Evolutionary conservation across 495 filamentous ascomycete species (phyloP).

Genomic region (Penicillium silybi): DNA sequence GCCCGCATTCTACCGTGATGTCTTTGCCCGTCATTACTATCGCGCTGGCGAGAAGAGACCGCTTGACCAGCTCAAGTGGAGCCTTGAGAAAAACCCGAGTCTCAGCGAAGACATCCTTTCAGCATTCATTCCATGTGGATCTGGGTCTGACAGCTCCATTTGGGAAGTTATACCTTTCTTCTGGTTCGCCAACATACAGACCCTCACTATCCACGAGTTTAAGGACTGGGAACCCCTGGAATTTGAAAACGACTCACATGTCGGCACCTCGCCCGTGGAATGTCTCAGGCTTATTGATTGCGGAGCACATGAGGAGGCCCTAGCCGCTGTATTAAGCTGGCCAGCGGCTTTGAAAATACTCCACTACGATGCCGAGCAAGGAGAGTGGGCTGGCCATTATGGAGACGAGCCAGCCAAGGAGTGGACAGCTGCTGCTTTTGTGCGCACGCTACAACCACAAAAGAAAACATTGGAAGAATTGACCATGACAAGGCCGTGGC

Average conservation of each 20-base stretch:
- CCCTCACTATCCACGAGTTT: constrained; percentile 1
- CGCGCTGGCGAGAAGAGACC: neutral
- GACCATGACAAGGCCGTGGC: constrained; percentile 4
- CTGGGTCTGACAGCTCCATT: neutral
- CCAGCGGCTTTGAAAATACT: constrained; percentile 14
- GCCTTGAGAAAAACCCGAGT: neutral
- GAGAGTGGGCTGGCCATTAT: constrained; percentile 10
- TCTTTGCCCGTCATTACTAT: neutral
- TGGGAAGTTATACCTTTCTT: neutral
- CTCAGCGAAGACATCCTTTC: neutral
- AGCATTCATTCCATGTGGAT: neutral
- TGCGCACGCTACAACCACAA: constrained; percentile 14
- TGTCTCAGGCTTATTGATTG: constrained; percentile 12
- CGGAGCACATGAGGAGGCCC: constrained; percentile 15
- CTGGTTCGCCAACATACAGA: neutral
- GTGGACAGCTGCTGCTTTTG: constrained; percentile 21
- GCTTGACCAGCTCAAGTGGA: neutral
- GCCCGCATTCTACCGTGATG: neutral
- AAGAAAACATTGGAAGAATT: constrained; percentile 13
- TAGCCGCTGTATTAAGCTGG: constrained; percentile 15
- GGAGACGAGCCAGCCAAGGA: neutral
- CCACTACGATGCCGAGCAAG: constrained; percentile 16
- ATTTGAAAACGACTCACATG: constrained; percentile 12
- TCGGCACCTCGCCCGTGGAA: constrained; percentile 16
- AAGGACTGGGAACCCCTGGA: constrained; percentile 7